Conservation (phyloP, 2,329 filamentous ascomycete genomes). For the Trichoderma sp. region DNA sequence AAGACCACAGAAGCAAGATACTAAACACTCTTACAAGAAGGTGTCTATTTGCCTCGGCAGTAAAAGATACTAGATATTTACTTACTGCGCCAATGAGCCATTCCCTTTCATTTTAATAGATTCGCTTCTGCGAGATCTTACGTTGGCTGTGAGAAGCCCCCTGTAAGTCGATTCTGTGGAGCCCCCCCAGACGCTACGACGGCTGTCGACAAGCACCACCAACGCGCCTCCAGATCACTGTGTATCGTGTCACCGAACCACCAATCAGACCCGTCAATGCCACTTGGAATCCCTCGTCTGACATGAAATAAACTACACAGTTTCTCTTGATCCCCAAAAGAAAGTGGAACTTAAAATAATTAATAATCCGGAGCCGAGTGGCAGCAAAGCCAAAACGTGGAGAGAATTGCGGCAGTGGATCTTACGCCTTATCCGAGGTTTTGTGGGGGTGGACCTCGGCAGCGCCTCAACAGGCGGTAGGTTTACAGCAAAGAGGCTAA, state of each 20-base stretch:
- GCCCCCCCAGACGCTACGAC: not conserved
- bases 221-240: not conserved
- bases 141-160: not conserved
- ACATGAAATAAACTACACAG: not conserved
- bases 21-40: not conserved
- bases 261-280: not conserved
- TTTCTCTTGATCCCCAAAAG: not conserved
- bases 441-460: constrained; percentile 19
- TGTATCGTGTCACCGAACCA: not conserved
- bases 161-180: not conserved
- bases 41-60: not conserved
- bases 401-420: not conserved
- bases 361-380: not conserved
- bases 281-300: not conserved
- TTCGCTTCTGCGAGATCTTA: not conserved
- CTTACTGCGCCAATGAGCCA: rapidly evolving
- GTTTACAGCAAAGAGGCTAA: not conserved
- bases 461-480: not conserved
- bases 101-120: not conserved
- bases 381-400: not conserved
- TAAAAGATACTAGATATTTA: no score
- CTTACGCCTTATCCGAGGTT: constrained; percentile 10
- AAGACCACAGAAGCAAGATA: not conserved
- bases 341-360: not conserved
- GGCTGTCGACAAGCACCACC: not conserved